Evolutionary conservation across 164 flowering plant species (phyloP).

Genomic region (Piper betle): DNA sequence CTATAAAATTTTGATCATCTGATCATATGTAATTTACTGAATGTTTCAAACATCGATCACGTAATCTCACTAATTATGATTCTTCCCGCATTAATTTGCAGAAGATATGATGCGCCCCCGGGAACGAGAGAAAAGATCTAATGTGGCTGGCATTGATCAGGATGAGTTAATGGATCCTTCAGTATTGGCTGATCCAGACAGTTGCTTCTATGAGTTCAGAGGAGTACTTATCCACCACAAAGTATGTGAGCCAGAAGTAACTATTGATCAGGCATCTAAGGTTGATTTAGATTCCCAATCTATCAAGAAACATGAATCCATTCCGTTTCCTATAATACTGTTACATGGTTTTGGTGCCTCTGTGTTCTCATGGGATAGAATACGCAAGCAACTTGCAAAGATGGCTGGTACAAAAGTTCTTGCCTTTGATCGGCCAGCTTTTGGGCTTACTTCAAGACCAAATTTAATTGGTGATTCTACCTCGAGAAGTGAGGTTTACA

Average conservation of each 20-base stretch:
- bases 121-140: conserved; percentile 21
- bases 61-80: too few relatives aligned
- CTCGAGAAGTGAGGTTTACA: conserved; percentile 9
- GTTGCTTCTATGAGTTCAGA: conserved; percentile 64
- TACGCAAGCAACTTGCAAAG: conserved; percentile 61
- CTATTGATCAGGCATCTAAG: conserved; percentile 8
- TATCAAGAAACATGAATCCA: conserved; percentile 8
- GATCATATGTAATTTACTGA: too few relatives aligned
- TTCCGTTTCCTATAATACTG: conserved; percentile 41
- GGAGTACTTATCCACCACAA: conserved; percentile 86
- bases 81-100: conserved; percentile 6
- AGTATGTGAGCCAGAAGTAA: conserved; percentile 28
- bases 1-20: too few relatives aligned
- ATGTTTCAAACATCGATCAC: too few relatives aligned
- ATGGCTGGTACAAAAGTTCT: conserved; percentile 54
- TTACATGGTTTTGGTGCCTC: conserved; percentile 97
- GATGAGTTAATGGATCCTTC: conserved; percentile 67
- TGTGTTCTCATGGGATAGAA: conserved; percentile 73
- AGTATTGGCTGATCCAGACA: conserved; percentile 75
- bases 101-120: conserved; percentile 23
- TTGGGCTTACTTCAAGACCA: conserved; percentile 82
- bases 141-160: conserved; percentile 78
- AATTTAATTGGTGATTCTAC: neutral
- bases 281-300: conserved; percentile 9
- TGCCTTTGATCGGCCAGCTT: conserved; percentile 97